Conservation (phyloP, 2,329 filamentous ascomycete genomes). For the Sclerotinia minor region DNA sequence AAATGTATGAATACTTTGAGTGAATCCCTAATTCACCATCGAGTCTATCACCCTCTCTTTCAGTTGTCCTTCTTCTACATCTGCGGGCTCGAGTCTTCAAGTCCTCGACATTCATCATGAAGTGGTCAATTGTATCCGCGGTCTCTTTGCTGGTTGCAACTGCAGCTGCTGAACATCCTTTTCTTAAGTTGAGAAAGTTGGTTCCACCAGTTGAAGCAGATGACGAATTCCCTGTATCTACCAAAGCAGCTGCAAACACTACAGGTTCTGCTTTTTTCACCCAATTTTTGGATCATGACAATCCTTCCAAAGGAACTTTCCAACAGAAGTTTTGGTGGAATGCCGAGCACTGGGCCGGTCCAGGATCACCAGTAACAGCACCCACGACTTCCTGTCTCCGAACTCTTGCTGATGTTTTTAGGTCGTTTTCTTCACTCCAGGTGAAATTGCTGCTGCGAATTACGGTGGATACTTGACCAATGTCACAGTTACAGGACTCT, state of each 20-base stretch:
- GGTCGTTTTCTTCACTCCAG: constrained; percentile 54
- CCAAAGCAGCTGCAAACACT: constrained; percentile 24
- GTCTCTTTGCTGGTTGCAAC: constrained; percentile 28
- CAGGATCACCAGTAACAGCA: constrained; percentile 51
- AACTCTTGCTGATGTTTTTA: constrained; percentile 29
- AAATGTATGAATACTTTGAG: constrained; percentile 7
- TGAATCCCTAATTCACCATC: neutral
- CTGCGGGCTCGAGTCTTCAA: neutral
- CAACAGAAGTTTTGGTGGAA: constrained; percentile 56
- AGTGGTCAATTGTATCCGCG: constrained; percentile 34
- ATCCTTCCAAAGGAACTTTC: constrained; percentile 57
- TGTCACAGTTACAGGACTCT: constrained; percentile 50
- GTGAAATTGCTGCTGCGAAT: constrained; percentile 50
- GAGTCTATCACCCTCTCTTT: neutral
- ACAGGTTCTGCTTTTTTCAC: constrained; percentile 37
- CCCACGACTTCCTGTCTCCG: constrained; percentile 15
- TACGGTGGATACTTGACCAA: constrained; percentile 55
- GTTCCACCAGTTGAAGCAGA: constrained; percentile 33
- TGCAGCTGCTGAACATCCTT: constrained; percentile 30
- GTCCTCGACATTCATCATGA: constrained; percentile 31
- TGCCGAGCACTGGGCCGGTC: constrained; percentile 52
- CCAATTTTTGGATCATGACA: constrained; percentile 59
- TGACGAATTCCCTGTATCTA: constrained; percentile 27
- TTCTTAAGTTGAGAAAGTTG: constrained; percentile 32
- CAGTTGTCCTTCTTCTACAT: neutral